Conservation (phyloP, 139 green algal species). For the Volvox reticuliferus region DNA sequence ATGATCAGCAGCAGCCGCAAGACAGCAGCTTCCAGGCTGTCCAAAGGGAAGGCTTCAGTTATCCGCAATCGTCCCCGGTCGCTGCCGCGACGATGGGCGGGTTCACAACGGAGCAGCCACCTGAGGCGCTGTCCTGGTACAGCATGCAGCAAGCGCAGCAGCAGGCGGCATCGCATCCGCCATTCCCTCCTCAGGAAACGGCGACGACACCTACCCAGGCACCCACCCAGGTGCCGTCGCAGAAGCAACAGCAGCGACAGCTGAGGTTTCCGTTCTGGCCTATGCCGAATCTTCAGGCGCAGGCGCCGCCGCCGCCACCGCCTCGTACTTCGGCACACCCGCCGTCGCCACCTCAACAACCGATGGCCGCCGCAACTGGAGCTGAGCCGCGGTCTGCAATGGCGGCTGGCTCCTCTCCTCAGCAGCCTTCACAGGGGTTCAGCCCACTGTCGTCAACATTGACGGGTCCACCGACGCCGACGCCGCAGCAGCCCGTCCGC, state of each 20-base stretch:
- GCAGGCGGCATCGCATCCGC: conserved; percentile 8
- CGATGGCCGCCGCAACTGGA: too few relatives aligned
- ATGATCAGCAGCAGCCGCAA: not conserved
- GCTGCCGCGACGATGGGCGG: too few relatives aligned
- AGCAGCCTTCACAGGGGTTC: too few relatives aligned
- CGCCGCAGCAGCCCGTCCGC: not conserved
- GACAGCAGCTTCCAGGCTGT: not conserved
- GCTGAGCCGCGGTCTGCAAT: too few relatives aligned
- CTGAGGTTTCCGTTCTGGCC: not conserved
- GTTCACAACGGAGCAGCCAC: not conserved
- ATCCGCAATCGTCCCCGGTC: too few relatives aligned
- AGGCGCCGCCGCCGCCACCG: not conserved
- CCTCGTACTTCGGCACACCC: not conserved
- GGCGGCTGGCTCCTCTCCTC: too few relatives aligned
- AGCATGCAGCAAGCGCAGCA: not conserved
- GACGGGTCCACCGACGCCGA: not conserved
- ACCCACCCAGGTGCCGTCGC: not conserved
- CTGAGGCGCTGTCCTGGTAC: not conserved
- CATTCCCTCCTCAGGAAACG: not conserved
- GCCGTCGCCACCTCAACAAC: not conserved
- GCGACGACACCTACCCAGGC: not conserved
- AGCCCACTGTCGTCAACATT: not conserved
- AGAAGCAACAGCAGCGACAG: not conserved
- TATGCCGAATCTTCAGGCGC: too few relatives aligned
- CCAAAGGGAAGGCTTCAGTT: not conserved